Conservation (phyloP, 768 basidiomycete species). For the Amanita muscaria region DNA sequence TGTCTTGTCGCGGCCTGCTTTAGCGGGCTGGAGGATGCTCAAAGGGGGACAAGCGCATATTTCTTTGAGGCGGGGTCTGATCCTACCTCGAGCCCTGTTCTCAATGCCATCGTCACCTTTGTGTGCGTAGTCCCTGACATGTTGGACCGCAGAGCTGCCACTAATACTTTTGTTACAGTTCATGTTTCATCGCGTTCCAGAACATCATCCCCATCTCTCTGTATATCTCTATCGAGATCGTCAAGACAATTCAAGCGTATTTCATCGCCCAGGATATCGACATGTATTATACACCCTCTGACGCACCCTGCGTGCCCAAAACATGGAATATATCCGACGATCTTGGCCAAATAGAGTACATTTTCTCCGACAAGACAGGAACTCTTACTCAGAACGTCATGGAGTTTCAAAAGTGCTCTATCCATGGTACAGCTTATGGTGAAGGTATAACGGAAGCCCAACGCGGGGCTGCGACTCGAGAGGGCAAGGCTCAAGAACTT, state of each 20-base stretch:
- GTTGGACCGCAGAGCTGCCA: too few relatives aligned
- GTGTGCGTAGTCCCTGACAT: conserved; percentile 48
- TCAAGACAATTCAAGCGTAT: conserved; percentile 95
- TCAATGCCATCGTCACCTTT: conserved; percentile 85
- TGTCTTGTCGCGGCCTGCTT: conserved; percentile 69
- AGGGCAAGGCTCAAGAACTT: conserved; percentile 57
- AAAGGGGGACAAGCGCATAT: conserved; percentile 52
- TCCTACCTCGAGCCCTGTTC: conserved; percentile 45
- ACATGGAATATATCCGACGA: conserved; percentile 99
- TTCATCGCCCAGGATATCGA: conserved; percentile 95
- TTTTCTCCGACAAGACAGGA: conserved; percentile 86
- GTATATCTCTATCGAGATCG: conserved; percentile 96
- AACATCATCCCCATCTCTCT: conserved; percentile 95
- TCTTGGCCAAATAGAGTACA: conserved; percentile 96
- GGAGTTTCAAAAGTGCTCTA: conserved; percentile 96
- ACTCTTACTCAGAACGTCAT: conserved; percentile 98
- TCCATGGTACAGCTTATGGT: conserved; percentile 78
- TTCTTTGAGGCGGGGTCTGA: conserved; percentile 65
- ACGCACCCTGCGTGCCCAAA: conserved; percentile 88
- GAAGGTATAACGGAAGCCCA: conserved; percentile 96
- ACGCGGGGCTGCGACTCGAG: conserved; percentile 79
- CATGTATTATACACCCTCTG: conserved; percentile 87
- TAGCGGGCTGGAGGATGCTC: conserved; percentile 62
- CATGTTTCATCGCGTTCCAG: conserved; percentile 92
- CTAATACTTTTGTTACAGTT: conserved; percentile 36